Base-by-base conservation (phyloP, 2,329 filamentous ascomycete genomes). In the Albophoma yamanashiensis region DNA sequence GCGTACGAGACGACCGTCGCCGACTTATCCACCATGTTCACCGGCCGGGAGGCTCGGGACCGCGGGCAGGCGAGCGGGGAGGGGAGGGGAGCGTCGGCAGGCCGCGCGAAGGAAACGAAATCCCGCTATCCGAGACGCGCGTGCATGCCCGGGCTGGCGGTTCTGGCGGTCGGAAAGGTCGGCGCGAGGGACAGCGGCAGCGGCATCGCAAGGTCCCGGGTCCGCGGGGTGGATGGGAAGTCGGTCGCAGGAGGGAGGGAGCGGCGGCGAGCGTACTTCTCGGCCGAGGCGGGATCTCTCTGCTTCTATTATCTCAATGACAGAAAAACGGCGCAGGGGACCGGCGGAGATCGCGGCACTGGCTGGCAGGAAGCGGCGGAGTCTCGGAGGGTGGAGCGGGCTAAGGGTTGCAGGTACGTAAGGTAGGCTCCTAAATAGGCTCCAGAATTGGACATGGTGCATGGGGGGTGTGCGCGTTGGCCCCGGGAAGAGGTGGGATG, bases 1-100 rank as follows among this genome's bases (percentile, higher is more conserved):
- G 94, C 94, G 76, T 99, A 99, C 53, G 91, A 91, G 67, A 91
- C 91, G 68, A 76, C 73, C 34, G 72, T 71, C 59, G 66, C 64
- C 61, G 73, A 67, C 63, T 72, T 75, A 56, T 74, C 72, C 61
- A 70, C 71, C 74, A 76, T 76, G 63, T 61, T 66, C 59, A 61
- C 31, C 62, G 57, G 40, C 47, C 25, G 47, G 55, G 45, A 34
- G 40, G 22, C 27, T 42, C 55, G 55, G 55, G 1, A 9, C 20
- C 31, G 31, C 47, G 36, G 55, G 38, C 36, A 4, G 55, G 36
- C 22, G 38, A 9, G 55, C 38, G 55, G 36, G 20, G 55, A n/a
- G 55, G 36, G 20, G 55, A n/a, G 55, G 22, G 5, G 31, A 45
- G 39, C 15, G 25, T 40, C 39, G 38, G 17, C 25, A 34, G 31